phyloP scores from a whole-genome alignment of 331 rosid genomes.

The Ulmus americana region DNA sequence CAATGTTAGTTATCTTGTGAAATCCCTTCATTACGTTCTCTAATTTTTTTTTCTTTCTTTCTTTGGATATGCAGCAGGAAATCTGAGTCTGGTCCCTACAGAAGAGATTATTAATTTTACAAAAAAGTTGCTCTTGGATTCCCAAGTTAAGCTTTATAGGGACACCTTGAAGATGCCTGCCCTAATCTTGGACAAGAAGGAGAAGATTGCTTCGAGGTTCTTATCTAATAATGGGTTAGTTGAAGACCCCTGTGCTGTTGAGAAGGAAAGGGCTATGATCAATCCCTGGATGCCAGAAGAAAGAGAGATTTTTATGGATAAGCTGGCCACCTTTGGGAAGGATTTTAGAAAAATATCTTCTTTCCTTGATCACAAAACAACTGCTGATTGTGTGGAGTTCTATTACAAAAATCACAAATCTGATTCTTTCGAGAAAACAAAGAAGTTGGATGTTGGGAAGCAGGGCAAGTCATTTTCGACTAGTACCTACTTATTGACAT shows the following conservation, averaged over 20 bases:
- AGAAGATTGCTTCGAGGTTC: conserved; percentile 56
- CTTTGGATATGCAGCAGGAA: conserved; percentile 41
- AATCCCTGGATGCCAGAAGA: conserved; percentile 87
- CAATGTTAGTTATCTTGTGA: no score
- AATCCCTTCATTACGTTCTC: background rate
- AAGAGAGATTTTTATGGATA: conserved; percentile 57
- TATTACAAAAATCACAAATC: conserved; percentile 91
- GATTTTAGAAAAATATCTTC: conserved; percentile 76
- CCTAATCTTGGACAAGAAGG: conserved; percentile 67
- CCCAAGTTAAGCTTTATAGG: conserved; percentile 49
- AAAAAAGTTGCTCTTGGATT: conserved; percentile 59
- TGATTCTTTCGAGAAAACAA: conserved; percentile 57
- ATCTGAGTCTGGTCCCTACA: conserved; percentile 52
- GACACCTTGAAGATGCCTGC: conserved; percentile 81
- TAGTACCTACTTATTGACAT: conserved; percentile 42
- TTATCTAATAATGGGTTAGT: conserved; percentile 71
- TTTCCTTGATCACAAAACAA: conserved; percentile 80
- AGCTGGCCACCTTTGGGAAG: conserved; percentile 60
- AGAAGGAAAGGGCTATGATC: conserved; percentile 69
- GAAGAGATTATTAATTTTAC: conserved; percentile 47
- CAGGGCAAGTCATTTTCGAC: conserved; percentile 47
- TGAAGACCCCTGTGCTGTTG: conserved; percentile 79
- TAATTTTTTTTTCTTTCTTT: background rate
- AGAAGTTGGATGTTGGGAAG: conserved; percentile 51
- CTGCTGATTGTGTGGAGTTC: conserved; percentile 90